A percentile compares a stretch with the other conserved stretches of the same genome.
These are phyloP conservation scores for Mortierella sp. DNA, from an alignment of 371 early-diverging fungal genomes.

Conservation along the genomic window DNA sequence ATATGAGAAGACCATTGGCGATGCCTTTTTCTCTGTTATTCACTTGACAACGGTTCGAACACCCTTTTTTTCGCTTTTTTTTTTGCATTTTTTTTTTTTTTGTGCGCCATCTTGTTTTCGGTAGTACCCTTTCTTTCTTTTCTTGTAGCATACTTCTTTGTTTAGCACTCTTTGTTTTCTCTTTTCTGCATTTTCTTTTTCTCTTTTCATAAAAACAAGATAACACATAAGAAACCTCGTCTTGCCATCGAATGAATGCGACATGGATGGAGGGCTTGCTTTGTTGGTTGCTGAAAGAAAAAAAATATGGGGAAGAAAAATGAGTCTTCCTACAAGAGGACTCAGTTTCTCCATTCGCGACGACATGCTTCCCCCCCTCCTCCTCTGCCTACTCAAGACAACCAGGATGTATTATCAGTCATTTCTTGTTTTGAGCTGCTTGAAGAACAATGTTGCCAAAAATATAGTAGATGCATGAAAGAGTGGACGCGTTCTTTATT, in stretches of 20 bases:
- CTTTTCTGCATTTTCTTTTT: neutral
- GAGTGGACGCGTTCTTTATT: too few relatives aligned
- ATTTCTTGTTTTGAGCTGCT: too few relatives aligned
- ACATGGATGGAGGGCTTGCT: too few relatives aligned
- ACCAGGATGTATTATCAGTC: too few relatives aligned
- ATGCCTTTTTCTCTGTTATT: neutral
- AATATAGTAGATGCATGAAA: too few relatives aligned
- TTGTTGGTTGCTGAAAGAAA: too few relatives aligned
- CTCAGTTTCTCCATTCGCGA: too few relatives aligned
- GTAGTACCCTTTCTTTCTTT: conserved; percentile 7
- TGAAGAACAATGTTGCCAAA: too few relatives aligned
- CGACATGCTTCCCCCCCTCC: too few relatives aligned
- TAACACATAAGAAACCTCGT: neutral
- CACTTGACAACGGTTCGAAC: neutral
- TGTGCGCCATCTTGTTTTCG: conserved; percentile 7
- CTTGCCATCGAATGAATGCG: neutral
- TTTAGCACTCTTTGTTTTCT: neutral
- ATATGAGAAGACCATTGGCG: neutral
- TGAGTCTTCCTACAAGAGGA: too few relatives aligned
- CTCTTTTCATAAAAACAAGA: neutral
- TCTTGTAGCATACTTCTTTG: neutral
- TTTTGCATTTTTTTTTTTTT: neutral
- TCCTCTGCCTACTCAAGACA: too few relatives aligned
- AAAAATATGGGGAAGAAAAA: too few relatives aligned
- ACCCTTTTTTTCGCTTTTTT: neutral